These are phyloP conservation scores for Schrenkiella parvula DNA, from an alignment of 345 rosid genomes.

Conservation along the genomic window DNA sequence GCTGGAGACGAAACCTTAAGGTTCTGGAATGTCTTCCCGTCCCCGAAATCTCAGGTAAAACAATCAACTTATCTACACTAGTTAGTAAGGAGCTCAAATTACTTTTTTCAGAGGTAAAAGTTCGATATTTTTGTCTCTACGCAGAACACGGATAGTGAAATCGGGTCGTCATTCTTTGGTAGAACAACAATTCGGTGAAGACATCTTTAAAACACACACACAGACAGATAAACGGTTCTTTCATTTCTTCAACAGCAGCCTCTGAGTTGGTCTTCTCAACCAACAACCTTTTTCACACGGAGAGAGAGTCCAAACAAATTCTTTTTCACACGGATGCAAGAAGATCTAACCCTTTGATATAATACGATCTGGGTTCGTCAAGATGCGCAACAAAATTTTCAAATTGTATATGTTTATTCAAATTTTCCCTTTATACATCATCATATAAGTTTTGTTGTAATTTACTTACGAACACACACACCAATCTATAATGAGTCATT, in stretches of 20 bases:
- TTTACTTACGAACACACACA: slow-evolving; percentile 17
- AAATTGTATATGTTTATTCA: slow-evolving; percentile 32
- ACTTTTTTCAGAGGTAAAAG: neutral
- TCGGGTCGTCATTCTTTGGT: slow-evolving; percentile 77
- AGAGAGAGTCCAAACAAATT: slow-evolving; percentile 7
- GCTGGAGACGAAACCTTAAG: slow-evolving; percentile 98
- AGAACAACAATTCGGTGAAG: slow-evolving; percentile 43
- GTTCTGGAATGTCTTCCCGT: slow-evolving; percentile 98
- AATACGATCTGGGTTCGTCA: slow-evolving; percentile 17
- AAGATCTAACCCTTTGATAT: slow-evolving; percentile 26
- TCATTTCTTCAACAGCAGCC: slow-evolving; percentile 25
- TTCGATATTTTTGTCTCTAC: neutral
- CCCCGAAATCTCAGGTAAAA: slow-evolving; percentile 84
- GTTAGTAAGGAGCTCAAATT: neutral
- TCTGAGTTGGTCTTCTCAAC: slow-evolving; percentile 32
- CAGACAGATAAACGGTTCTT: slow-evolving; percentile 8
- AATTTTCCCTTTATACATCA: slow-evolving; percentile 8
- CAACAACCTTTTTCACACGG: slow-evolving; percentile 26
- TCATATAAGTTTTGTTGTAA: slow-evolving; percentile 9
- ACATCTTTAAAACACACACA: neutral
- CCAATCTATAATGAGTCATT: slow-evolving; percentile 3
- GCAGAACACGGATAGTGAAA: slow-evolving; percentile 81
- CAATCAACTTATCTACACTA: neutral
- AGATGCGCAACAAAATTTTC: slow-evolving; percentile 20
- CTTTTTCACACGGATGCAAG: slow-evolving; percentile 25